phyloP scores from a whole-genome alignment of 148 eudicot species.

The Limonium bicolor region DNA sequence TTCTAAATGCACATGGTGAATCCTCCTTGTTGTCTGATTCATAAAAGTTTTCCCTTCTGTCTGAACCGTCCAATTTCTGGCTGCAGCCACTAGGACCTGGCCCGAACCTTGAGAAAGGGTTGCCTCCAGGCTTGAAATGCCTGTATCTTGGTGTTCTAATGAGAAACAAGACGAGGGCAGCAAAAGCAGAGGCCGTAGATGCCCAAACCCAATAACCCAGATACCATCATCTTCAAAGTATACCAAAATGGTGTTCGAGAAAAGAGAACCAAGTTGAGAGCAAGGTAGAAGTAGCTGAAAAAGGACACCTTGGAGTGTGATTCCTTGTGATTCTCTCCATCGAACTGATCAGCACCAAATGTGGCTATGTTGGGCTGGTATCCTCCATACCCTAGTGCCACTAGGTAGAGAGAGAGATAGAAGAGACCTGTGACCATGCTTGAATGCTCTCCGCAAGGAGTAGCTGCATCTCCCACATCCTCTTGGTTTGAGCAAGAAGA shows the following conservation, averaged over 20 bases:
- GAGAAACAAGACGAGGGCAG: slow-evolving; percentile 34
- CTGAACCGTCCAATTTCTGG: slow-evolving; percentile 27
- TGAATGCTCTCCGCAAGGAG: slow-evolving; percentile 33
- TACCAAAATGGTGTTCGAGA: slow-evolving; percentile 56
- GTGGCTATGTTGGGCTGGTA: slow-evolving; percentile 79
- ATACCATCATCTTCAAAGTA: slow-evolving; percentile 51
- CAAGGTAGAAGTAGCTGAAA: slow-evolving; percentile 64
- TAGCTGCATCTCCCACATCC: slow-evolving; percentile 46
- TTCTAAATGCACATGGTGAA: slow-evolving; percentile 22
- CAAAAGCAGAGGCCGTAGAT: slow-evolving; percentile 32
- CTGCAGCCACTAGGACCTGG: slow-evolving; percentile 43
- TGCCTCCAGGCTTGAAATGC: slow-evolving; percentile 39
- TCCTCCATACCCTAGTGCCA: slow-evolving; percentile 73
- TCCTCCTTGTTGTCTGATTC: slow-evolving; percentile 26
- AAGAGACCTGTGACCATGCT: slow-evolving; percentile 18
- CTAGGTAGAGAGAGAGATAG: slow-evolving; percentile 42
- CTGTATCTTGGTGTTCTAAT: slow-evolving; percentile 46
- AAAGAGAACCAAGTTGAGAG: slow-evolving; percentile 58
- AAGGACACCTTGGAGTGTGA: slow-evolving; percentile 42
- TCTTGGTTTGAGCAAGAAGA: slow-evolving; percentile 43
- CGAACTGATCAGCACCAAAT: slow-evolving; percentile 71
- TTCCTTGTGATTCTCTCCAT: slow-evolving; percentile 41
- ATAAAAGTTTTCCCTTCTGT: slow-evolving; percentile 21
- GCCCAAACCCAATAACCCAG: slow-evolving; percentile 57
- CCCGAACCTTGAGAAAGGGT: slow-evolving; percentile 42